phyloP scores from a whole-genome alignment of 176 grass and related monocot genomes.

The Ampelocalamus luodianensis region DNA sequence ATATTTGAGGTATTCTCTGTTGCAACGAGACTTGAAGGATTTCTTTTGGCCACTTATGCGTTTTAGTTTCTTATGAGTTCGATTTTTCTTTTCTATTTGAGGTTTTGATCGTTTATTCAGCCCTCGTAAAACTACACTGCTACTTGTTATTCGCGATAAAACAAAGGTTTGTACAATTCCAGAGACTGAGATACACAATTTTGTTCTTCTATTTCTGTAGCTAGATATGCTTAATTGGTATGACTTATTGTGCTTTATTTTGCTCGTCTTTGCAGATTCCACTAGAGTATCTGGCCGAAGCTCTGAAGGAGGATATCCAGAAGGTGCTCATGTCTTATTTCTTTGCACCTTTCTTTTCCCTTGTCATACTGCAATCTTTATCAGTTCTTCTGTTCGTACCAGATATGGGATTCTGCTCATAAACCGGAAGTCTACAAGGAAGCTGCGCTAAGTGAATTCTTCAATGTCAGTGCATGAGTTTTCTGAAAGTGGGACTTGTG shows the following conservation, averaged over 20 bases:
- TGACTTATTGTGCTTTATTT: constrained; percentile 42
- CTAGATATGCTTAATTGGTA: constrained; percentile 23
- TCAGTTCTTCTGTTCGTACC: constrained; percentile 28
- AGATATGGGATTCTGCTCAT: constrained; percentile 88
- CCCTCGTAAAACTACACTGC: constrained; percentile 65
- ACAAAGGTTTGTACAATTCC: constrained; percentile 63
- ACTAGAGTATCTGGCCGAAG: constrained; percentile 67
- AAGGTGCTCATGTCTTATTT: constrained; percentile 57
- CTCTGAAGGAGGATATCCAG: constrained; percentile 84
- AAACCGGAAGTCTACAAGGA: constrained; percentile 89
- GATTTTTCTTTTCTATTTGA: constrained; percentile 36
- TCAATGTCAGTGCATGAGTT: constrained; percentile 70
- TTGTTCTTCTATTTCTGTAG: neutral
- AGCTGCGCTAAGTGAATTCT: constrained; percentile 82
- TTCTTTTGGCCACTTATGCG: constrained; percentile 15
- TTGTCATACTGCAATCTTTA: constrained; percentile 28
- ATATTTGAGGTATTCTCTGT: constrained; percentile 68
- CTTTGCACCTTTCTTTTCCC: constrained; percentile 30
- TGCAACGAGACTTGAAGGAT: constrained; percentile 23
- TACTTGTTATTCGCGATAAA: constrained; percentile 90
- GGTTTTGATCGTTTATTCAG: constrained; percentile 75
- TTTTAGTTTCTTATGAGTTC: constrained; percentile 21
- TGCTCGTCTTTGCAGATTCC: constrained; percentile 61
- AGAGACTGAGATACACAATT: neutral
- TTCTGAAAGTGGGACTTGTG: constrained; percentile 33